A percentile compares a stretch with the other conserved stretches of the same genome.
phyloP scores from a whole-genome alignment of 805 yeast species.

The Vanderwaltozyma verrucispora region DNA sequence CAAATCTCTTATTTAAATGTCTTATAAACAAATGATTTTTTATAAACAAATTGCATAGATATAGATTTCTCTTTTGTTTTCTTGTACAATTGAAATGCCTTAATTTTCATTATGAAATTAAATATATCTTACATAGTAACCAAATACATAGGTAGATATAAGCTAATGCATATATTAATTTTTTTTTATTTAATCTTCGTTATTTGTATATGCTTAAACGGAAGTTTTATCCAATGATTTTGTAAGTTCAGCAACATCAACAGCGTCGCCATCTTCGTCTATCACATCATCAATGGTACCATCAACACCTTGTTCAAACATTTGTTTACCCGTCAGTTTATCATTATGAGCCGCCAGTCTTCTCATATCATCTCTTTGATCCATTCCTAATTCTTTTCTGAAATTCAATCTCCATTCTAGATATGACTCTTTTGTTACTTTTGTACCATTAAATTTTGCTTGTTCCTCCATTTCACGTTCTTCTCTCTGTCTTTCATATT shows the following conservation, averaged over 20 bases:
- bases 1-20: constrained; percentile 24
- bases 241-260: constrained; percentile 7
- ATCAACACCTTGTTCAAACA: constrained; percentile 83
- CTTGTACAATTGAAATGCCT: background rate
- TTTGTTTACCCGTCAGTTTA: constrained; percentile 76
- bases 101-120: no score
- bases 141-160: no score
- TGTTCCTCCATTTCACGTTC: constrained; percentile 75
- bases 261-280: constrained; percentile 23
- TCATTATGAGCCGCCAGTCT: constrained; percentile 55
- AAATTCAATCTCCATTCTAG: constrained; percentile 62
- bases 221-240: background rate
- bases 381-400: constrained; percentile 62
- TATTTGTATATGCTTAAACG: background rate
- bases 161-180: background rate
- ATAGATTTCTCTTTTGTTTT: no score
- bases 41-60: no score
- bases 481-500: constrained; percentile 46
- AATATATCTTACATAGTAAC: no score
- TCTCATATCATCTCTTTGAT: constrained; percentile 44
- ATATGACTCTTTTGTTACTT: constrained; percentile 73
- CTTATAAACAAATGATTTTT: no score
- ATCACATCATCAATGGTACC: constrained; percentile 52
- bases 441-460: constrained; percentile 82
- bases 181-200: background rate